phyloP scores from a whole-genome alignment of 2,329 filamentous ascomycete genomes.

The Trichophyton benhamiae region DNA sequence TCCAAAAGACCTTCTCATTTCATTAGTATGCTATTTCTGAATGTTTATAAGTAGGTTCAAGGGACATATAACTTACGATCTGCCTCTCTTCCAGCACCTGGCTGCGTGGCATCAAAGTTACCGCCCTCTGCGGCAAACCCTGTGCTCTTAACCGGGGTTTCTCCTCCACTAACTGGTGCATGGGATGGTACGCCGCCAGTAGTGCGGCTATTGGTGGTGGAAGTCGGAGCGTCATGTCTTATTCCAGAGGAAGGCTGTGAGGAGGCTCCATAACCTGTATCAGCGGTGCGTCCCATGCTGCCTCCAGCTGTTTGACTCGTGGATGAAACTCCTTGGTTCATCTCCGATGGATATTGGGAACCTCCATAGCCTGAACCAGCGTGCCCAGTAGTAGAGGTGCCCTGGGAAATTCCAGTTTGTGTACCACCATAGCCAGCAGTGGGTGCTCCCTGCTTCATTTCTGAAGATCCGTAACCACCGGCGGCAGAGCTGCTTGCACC shows the following conservation, averaged over 20 bases:
- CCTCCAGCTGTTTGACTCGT: background rate
- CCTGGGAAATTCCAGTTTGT: background rate
- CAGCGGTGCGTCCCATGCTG: background rate
- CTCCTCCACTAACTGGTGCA: background rate
- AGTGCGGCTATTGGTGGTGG: background rate
- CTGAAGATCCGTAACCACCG: background rate
- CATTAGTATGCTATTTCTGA: background rate
- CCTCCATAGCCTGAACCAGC: background rate
- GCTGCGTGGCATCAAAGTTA: conserved; percentile 29
- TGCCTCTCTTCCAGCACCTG: conserved; percentile 54
- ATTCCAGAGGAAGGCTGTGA: background rate
- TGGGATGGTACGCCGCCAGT: background rate
- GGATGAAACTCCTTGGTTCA: background rate
- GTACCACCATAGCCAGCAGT: background rate
- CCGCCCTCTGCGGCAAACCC: conserved; percentile 54
- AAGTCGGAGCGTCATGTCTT: background rate
- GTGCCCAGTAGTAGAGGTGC: background rate
- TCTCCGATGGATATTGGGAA: background rate
- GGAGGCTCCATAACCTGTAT: background rate
- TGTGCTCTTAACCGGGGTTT: conserved; percentile 45
- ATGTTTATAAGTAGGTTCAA: background rate
- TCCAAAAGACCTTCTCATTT: conserved; percentile 9
- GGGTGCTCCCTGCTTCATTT: background rate
- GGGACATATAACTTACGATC: conserved; percentile 40
- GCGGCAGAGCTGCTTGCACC: background rate